A percentile compares a stretch with the other conserved stretches of the same genome.
These are phyloP conservation scores for Malbranchea zuffiana DNA, from an alignment of 2,329 filamentous ascomycete genomes.

Conservation along the genomic window DNA sequence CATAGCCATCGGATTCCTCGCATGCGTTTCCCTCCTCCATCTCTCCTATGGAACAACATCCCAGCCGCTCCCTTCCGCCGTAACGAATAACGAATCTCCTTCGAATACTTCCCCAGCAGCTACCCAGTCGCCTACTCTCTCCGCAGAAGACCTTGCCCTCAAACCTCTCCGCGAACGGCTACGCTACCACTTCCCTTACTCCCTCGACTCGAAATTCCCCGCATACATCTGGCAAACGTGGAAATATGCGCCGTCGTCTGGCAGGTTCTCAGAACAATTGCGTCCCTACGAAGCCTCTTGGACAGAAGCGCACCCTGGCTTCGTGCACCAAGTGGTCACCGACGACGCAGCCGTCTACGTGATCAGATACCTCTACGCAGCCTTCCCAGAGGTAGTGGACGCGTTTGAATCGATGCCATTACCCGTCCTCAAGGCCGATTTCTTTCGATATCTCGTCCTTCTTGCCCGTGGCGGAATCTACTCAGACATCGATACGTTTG, in stretches of 20 bases:
- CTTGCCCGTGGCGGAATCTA: conserved; percentile 74
- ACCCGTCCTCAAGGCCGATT: conserved; percentile 66
- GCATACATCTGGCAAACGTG: conserved; percentile 99
- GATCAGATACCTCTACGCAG: conserved; percentile 74
- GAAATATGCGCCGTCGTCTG: conserved; percentile 72
- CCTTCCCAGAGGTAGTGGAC: conserved; percentile 66
- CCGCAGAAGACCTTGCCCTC: conserved; percentile 53
- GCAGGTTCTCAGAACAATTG: conserved; percentile 62
- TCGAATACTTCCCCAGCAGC: not conserved
- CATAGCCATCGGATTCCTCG: conserved; percentile 57
- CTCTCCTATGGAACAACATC: conserved; percentile 45
- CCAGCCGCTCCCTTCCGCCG: conserved; percentile 34
- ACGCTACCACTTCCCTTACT: conserved; percentile 88
- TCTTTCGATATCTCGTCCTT: conserved; percentile 64
- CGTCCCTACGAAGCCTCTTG: conserved; percentile 80
- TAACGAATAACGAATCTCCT: conserved; percentile 14
- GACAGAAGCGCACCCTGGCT: conserved; percentile 75
- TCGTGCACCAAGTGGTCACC: conserved; percentile 95
- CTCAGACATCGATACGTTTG: conserved; percentile 82
- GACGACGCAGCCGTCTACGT: conserved; percentile 74
- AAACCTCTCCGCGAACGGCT: conserved; percentile 70
- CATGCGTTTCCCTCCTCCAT: conserved; percentile 58
- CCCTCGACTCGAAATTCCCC: conserved; percentile 77
- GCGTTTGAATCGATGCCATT: conserved; percentile 64
- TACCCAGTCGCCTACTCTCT: not conserved